These are phyloP conservation scores for Pseudonitzschia multiseries DNA, from an alignment of 108 stramenopile species.

Conservation along the genomic window DNA sequence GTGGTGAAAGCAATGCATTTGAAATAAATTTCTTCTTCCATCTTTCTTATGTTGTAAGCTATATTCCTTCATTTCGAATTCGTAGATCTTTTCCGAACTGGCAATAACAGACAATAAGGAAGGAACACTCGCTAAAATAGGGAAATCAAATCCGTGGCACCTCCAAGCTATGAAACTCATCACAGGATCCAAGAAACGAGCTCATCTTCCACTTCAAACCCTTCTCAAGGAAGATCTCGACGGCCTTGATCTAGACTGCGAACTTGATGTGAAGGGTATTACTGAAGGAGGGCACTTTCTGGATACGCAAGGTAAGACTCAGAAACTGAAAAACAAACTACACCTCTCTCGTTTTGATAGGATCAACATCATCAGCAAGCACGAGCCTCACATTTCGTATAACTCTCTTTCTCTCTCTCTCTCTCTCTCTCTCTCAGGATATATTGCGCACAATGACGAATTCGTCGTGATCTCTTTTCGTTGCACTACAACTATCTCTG, in stretches of 20 bases:
- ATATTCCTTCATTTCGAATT: neutral
- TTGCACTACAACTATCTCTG: constrained; percentile 51
- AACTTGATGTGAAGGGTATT: constrained; percentile 39
- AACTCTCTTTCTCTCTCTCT: too few relatives aligned
- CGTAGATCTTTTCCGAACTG: constrained; percentile 32
- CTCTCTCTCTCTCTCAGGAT: constrained; percentile 13
- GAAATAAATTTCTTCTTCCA: neutral
- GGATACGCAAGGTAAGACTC: constrained; percentile 48
- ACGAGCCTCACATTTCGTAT: neutral
- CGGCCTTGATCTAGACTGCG: constrained; percentile 34
- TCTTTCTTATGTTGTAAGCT: neutral
- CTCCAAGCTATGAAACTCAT: constrained; percentile 46
- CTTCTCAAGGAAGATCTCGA: constrained; percentile 45
- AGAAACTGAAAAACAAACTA: too few relatives aligned
- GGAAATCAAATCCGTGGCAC: constrained; percentile 53
- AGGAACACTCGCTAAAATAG: constrained; percentile 30
- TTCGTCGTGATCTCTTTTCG: constrained; percentile 51
- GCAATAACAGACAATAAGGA: constrained; percentile 51
- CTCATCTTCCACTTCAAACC: constrained; percentile 43
- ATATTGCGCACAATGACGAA: constrained; percentile 66
- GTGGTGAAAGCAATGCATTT: neutral
- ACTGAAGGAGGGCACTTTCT: constrained; percentile 31
- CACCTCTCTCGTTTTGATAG: too few relatives aligned
- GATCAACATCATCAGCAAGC: neutral
- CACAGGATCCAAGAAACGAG: constrained; percentile 51